These are phyloP conservation scores for Terfezia claveryi DNA, from an alignment of 495 filamentous ascomycete genomes.

Conservation along the genomic window DNA sequence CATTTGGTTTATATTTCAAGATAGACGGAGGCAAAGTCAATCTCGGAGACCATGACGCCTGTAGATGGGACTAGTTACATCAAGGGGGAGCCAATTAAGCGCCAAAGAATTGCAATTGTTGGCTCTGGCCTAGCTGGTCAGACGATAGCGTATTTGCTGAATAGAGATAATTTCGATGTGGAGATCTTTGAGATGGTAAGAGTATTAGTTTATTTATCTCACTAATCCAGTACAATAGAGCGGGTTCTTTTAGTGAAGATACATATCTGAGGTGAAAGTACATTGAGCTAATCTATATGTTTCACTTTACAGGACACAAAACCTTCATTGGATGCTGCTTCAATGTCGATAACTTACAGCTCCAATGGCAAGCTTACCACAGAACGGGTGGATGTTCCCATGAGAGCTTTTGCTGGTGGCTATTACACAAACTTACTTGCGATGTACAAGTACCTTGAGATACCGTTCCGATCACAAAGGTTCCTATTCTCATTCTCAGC, in stretches of 20 bases:
- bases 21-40: no score
- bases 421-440: constrained; percentile 31
- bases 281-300: background rate
- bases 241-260: no score
- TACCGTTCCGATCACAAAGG: constrained; percentile 24
- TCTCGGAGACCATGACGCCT: no score
- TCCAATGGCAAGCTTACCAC: constrained; percentile 1
- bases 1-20: no score
- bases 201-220: background rate
- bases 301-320: constrained; percentile 16
- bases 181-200: constrained; percentile 29
- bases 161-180: constrained; percentile 29
- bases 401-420: constrained; percentile 33
- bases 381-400: constrained; percentile 32
- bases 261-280: no score
- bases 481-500: constrained; percentile 27
- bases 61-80: no score
- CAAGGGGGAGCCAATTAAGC: background rate
- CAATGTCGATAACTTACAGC: constrained; percentile 12
- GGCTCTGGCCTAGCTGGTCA: constrained; percentile 36
- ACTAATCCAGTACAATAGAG: background rate
- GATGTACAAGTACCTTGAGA: constrained; percentile 32
- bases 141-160: constrained; percentile 28
- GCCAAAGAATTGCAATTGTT: constrained; percentile 26
- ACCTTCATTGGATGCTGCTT: constrained; percentile 25